These are phyloP conservation scores for Chiua sp. DNA, from an alignment of 1,284 basidiomycete genomes.

Conservation along the genomic window DNA sequence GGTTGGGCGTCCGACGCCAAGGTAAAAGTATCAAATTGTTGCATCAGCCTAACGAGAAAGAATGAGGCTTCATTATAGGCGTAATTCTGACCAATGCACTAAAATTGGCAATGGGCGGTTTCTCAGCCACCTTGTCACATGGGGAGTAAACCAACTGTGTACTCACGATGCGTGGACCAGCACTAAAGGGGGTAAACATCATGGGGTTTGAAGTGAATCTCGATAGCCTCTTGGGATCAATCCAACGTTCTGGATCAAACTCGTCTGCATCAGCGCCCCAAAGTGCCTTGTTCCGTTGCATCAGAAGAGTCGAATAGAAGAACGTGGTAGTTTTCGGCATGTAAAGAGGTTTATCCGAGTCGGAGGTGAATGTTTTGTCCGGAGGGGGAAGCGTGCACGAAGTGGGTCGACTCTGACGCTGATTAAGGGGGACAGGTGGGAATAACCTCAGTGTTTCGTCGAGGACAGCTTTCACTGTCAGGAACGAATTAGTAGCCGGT, in stretches of 20 bases:
- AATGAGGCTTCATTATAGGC: constrained; percentile 76
- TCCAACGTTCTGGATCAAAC: constrained; percentile 76
- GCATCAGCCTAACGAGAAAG: constrained; percentile 68
- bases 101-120: constrained; percentile 18
- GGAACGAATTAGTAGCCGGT: constrained; percentile 10
- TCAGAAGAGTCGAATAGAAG: constrained; percentile 61
- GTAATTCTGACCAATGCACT: constrained; percentile 78
- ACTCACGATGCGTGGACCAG: constrained; percentile 60
- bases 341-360: constrained; percentile 51
- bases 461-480: constrained; percentile 68
- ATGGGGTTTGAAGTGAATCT: constrained; percentile 60
- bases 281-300: constrained; percentile 61
- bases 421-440: constrained; percentile 72
- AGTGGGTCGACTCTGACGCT: constrained; percentile 57
- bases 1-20: constrained; percentile 68
- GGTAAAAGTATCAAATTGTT: constrained; percentile 63
- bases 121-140: constrained; percentile 15
- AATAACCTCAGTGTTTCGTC: constrained; percentile 77
- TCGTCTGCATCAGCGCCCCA: constrained; percentile 74
- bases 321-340: constrained; percentile 64
- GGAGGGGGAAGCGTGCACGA: constrained; percentile 57
- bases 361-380: constrained; percentile 47
- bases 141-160: background rate
- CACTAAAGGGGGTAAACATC: constrained; percentile 74
- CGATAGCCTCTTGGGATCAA: constrained; percentile 54